Evolutionary conservation across 768 basidiomycete genomes (phyloP), one percentile per base, ranked within the genome.

Genomic region (Leccinum disarticulatum): DNA sequence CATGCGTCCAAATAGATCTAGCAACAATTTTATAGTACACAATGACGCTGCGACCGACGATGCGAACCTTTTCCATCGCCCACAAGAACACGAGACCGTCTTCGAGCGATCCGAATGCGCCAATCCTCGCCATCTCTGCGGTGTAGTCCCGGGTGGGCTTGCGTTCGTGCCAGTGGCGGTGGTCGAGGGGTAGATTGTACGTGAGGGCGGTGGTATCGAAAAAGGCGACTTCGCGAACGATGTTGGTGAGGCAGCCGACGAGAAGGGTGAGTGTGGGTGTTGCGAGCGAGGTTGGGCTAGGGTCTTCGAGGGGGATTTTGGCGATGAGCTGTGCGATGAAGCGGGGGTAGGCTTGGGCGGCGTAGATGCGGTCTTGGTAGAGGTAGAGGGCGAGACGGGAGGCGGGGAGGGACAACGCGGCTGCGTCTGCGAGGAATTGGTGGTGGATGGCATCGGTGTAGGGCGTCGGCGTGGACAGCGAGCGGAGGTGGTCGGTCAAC

Each of bases 1-100:
- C 90, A 91, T 3, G 87, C 83, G 54, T 86, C 83, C 28, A 89
- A 75, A 67, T 91, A 90, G 27, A 87, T 78, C 90, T 91, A 51
- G 3, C 27, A 25, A 48, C 13, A 8, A 47, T 56, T 56, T 15
- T 19, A 0, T 33, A 55, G 49, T 27, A 13, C 30, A 25, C 33
- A 22, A 33, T 8, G 8, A 33, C 1, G 4, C 1, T 9, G 31
- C 9, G 17, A 19, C 5, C 13, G 19, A 15, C 3, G 38, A 5
- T 6, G 59, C 72, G 22, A 47, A 88, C 89, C 76, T 82, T 80
- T 69, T 91, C 90, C 88, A 91, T 91, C 0, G 86, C 86, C 88
- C 88, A 91, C 14, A 92, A 73, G 61, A 91, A 86, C 1, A 91
- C 76, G 22, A 92, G 72, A 0, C 86, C 87, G 46, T 91, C 89